Evolutionary conservation across 176 grass and related monocot genomes (phyloP).

Genomic region (Raddia guianensis): DNA sequence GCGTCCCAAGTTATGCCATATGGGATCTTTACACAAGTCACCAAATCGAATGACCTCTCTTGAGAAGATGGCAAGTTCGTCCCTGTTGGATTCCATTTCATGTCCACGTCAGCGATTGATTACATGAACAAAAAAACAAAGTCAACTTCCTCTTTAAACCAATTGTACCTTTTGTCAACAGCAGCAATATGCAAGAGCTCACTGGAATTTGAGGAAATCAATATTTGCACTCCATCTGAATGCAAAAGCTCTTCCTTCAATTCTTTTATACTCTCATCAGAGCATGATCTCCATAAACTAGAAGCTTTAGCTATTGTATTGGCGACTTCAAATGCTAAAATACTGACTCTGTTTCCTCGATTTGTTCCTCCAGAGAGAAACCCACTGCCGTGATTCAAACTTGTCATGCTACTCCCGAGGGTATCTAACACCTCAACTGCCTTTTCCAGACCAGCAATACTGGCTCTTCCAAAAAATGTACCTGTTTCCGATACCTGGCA

Average conservation of each 20-base stretch:
- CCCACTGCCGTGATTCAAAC: slow-evolving; percentile 79
- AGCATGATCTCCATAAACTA: slow-evolving; percentile 73
- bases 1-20: slow-evolving; percentile 91
- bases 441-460: slow-evolving; percentile 82
- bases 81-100: slow-evolving; percentile 63
- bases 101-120: slow-evolving; percentile 12
- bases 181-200: slow-evolving; percentile 80
- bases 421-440: slow-evolving; percentile 86
- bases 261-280: slow-evolving; percentile 71
- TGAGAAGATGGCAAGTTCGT: slow-evolving; percentile 80
- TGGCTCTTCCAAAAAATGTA: slow-evolving; percentile 74
- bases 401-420: slow-evolving; percentile 87
- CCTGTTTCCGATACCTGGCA: slow-evolving; percentile 79
- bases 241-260: slow-evolving; percentile 81
- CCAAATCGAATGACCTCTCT: slow-evolving; percentile 96
- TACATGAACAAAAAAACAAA: slow-evolving; percentile 3
- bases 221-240: slow-evolving; percentile 75
- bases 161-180: slow-evolving; percentile 82
- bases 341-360: slow-evolving; percentile 68
- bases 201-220: slow-evolving; percentile 63
- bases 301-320: slow-evolving; percentile 92
- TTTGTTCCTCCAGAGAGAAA: slow-evolving; percentile 67
- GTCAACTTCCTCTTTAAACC: not conserved
- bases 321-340: slow-evolving; percentile 94
- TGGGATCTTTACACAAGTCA: slow-evolving; percentile 86